Conservation (phyloP, 2,329 filamentous ascomycete genomes). For the Rutstroemia sp. region DNA sequence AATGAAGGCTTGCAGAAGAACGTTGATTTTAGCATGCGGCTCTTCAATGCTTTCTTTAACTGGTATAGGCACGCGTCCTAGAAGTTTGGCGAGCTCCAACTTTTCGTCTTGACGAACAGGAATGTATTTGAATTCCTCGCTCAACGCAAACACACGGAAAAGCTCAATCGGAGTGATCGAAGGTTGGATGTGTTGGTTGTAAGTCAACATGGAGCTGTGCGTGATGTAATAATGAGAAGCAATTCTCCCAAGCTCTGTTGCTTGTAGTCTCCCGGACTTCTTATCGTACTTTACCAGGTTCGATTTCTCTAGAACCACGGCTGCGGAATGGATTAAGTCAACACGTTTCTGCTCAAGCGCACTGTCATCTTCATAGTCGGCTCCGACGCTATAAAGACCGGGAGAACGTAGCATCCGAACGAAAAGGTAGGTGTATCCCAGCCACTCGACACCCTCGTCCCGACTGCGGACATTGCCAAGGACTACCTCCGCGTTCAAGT, state of each 20-base stretch:
- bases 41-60: conserved; percentile 98
- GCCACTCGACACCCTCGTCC: conserved; percentile 97
- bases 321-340: conserved; percentile 93
- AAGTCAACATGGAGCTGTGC: conserved; percentile 91
- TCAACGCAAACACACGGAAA: conserved; percentile 92
- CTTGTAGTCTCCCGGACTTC: conserved; percentile 78
- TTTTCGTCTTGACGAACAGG: conserved; percentile 97
- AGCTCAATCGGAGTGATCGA: conserved; percentile 90
- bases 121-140: conserved; percentile 98
- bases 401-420: conserved; percentile 96
- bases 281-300: conserved; percentile 93
- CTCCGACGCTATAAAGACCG: conserved; percentile 88
- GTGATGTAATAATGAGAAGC: conserved; percentile 99
- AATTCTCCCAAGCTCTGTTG: conserved; percentile 90
- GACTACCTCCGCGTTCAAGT: conserved; percentile 92
- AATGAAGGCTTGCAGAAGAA: conserved; percentile 92
- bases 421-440: conserved; percentile 96
- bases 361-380: conserved; percentile 90
- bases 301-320: conserved; percentile 76
- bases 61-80: conserved; percentile 85
- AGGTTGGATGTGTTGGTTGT: conserved; percentile 91
- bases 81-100: conserved; percentile 84
- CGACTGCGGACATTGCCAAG: conserved; percentile 85
- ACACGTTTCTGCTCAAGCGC: conserved; percentile 93
- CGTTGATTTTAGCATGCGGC: conserved; percentile 95